phyloP scores from a whole-genome alignment of 106 monocot genomes.

The Allium cepa region DNA sequence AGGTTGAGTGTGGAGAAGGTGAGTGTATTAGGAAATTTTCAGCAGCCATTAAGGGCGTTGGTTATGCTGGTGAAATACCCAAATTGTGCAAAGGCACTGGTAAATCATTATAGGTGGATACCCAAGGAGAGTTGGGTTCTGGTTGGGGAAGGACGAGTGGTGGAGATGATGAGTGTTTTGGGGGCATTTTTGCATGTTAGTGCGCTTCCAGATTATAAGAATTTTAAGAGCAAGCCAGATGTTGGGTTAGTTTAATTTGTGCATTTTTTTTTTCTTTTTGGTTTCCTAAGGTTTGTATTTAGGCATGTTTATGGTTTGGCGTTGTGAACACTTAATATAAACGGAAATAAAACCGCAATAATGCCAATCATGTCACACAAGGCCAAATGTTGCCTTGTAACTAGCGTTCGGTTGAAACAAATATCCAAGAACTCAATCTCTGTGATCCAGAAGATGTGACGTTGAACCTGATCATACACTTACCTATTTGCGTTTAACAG shows the following conservation, averaged over 20 bases:
- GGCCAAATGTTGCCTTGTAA: too few relatives aligned
- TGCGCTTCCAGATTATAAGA: constrained; percentile 57
- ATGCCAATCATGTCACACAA: too few relatives aligned
- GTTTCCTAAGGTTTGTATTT: too few relatives aligned
- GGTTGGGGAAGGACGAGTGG: constrained; percentile 56
- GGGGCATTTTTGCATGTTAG: constrained; percentile 94
- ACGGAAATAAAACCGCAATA: too few relatives aligned
- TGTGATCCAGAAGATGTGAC: too few relatives aligned
- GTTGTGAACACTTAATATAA: too few relatives aligned
- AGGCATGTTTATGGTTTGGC: too few relatives aligned
- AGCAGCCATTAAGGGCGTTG: constrained; percentile 80
- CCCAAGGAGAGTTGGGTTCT: constrained; percentile 29
- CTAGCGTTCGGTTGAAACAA: too few relatives aligned
- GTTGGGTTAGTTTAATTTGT: constrained; percentile 45
- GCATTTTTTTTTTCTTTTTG: neutral
- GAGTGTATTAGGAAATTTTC: constrained; percentile 80
- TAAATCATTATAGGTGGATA: constrained; percentile 83
- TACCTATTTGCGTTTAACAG: too few relatives aligned
- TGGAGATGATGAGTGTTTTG: constrained; percentile 66
- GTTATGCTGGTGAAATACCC: constrained; percentile 47
- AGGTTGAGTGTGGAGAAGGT: constrained; percentile 55
- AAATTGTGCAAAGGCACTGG: constrained; percentile 73
- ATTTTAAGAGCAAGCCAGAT: constrained; percentile 77
- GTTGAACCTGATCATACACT: too few relatives aligned
- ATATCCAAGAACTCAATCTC: too few relatives aligned